Conservation (phyloP, 441 rosid species). For the Adansonia gregorii region DNA sequence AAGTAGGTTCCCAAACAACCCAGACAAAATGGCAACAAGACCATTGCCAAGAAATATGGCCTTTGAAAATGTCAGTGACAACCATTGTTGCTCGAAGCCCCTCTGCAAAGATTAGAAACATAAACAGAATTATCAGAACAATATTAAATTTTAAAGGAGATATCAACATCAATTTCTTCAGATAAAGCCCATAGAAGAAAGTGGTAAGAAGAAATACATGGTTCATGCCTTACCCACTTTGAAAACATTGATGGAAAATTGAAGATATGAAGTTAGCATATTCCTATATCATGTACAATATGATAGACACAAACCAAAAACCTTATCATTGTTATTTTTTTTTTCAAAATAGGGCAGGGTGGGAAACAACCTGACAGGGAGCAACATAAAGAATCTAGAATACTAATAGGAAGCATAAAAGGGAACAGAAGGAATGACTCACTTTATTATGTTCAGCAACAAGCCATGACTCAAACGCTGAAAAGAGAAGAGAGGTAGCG, state of each 20-base stretch:
- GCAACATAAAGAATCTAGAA: background rate
- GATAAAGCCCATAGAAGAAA: background rate
- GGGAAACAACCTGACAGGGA: background rate
- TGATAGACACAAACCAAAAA: background rate
- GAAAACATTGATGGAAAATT: background rate
- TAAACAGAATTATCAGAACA: constrained; percentile 11
- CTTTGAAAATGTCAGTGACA: constrained; percentile 91
- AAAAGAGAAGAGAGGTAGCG: constrained; percentile 92
- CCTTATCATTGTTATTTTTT: background rate
- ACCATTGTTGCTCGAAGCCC: constrained; percentile 93
- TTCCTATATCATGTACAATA: background rate
- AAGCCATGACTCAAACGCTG: constrained; percentile 98
- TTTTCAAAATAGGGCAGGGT: background rate
- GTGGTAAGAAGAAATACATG: too few species aligned
- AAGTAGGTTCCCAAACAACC: constrained; percentile 87
- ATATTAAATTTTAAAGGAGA: background rate
- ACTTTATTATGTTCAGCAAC: constrained; percentile 99
- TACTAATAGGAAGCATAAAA: background rate
- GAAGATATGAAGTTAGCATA: background rate
- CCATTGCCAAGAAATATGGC: constrained; percentile 98
- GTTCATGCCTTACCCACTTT: background rate
- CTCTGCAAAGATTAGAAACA: constrained; percentile 54
- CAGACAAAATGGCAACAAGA: constrained; percentile 87
- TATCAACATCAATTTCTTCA: background rate
- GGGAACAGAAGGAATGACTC: constrained; percentile 18